phyloP scores from a whole-genome alignment of 805 yeast species.

The Candida yuanshanica region DNA sequence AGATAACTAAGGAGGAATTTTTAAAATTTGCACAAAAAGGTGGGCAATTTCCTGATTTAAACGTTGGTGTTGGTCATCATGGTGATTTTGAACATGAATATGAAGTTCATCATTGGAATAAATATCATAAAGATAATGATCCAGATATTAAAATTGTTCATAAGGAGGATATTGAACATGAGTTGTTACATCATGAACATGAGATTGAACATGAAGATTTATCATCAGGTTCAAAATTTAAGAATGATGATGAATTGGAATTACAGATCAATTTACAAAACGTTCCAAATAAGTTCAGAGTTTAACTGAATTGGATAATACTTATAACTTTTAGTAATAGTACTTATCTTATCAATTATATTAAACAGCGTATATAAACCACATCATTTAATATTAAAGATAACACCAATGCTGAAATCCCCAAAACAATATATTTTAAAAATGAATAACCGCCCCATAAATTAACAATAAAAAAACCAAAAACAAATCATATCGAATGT shows the following conservation, averaged over 20 bases:
- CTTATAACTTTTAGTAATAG: no score
- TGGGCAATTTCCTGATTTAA: constrained; percentile 82
- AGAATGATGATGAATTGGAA: constrained; percentile 35
- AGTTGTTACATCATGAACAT: constrained; percentile 35
- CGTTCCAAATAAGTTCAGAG: constrained; percentile 35
- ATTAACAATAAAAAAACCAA: not conserved
- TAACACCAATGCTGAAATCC: no score
- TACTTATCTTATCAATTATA: no score
- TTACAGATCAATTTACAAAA: constrained; percentile 29
- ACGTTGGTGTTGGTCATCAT: constrained; percentile 92
- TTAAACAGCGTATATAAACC: no score
- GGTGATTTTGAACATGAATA: constrained; percentile 90
- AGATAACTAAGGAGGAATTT: constrained; percentile 67
- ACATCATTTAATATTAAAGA: no score
- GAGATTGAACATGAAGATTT: constrained; percentile 84
- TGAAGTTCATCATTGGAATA: constrained; percentile 91
- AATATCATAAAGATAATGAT: constrained; percentile 69
- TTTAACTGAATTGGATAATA: not conserved
- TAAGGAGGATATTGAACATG: constrained; percentile 77
- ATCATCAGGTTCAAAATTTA: constrained; percentile 32
- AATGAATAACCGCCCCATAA: not conserved
- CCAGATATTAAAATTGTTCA: constrained; percentile 80
- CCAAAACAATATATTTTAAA: no score
- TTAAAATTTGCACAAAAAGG: constrained; percentile 52
- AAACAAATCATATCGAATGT: not conserved